phyloP scores from a whole-genome alignment of 768 basidiomycete species.

The Auriscalpium microsporum region DNA sequence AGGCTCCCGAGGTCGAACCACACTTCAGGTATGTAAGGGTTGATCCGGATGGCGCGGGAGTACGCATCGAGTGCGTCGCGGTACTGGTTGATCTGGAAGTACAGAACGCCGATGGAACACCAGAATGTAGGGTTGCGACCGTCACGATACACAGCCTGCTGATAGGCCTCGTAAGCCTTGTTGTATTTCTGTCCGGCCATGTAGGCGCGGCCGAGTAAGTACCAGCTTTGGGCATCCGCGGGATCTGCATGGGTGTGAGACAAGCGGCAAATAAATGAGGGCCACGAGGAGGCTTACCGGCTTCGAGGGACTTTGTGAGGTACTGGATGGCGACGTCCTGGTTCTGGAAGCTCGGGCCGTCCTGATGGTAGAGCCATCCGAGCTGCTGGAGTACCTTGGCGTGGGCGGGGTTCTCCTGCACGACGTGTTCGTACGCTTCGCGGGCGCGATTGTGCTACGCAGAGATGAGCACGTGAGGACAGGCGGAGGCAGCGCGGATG shows the following conservation, averaged over 20 bases:
- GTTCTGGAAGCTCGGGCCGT: constrained; percentile 90
- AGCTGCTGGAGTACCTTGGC: constrained; percentile 97
- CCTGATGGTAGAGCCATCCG: constrained; percentile 96
- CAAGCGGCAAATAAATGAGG: neutral
- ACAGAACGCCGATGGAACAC: constrained; percentile 98
- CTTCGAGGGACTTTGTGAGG: constrained; percentile 90
- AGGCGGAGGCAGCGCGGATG: constrained; percentile 19
- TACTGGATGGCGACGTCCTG: constrained; percentile 92
- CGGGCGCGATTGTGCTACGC: constrained; percentile 78
- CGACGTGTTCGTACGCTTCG: constrained; percentile 93
- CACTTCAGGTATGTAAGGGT: constrained; percentile 91
- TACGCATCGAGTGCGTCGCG: constrained; percentile 98
- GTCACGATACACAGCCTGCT: constrained; percentile 98
- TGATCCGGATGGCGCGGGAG: constrained; percentile 96
- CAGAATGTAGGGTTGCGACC: constrained; percentile 99
- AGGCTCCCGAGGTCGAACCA: constrained; percentile 97
- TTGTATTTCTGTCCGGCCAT: constrained; percentile 99
- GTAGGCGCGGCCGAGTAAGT: constrained; percentile 94
- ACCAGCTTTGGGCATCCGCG: constrained; percentile 97
- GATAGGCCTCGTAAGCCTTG: constrained; percentile 99
- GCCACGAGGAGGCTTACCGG: constrained; percentile 46
- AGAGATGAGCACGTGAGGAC: constrained; percentile 11
- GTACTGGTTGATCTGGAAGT: constrained; percentile 99
- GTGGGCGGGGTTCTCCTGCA: constrained; percentile 86
- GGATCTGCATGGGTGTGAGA: constrained; percentile 49